phyloP scores from a whole-genome alignment of 257 asterid species.

The Salvia splendens region DNA sequence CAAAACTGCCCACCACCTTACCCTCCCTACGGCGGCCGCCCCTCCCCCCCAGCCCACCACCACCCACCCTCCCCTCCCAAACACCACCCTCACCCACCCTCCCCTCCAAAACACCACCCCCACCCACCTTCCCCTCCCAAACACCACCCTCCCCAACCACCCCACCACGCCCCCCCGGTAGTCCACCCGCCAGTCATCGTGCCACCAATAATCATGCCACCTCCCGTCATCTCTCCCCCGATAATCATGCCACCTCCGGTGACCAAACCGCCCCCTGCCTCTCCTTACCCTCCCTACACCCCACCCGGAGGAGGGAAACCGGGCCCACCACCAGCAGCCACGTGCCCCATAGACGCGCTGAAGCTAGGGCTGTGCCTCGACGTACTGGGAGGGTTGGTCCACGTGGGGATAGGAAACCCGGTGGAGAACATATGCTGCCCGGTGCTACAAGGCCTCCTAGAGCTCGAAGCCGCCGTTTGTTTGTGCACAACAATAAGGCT shows the following conservation, averaged over 20 bases:
- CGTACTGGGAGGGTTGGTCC: slow-evolving; percentile 84
- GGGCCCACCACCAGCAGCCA: slow-evolving; percentile 43
- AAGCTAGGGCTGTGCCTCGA: slow-evolving; percentile 89
- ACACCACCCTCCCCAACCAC: slow-evolving; percentile 28
- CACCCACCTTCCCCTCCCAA: slow-evolving; percentile 33
- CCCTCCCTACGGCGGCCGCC: slow-evolving; percentile 60
- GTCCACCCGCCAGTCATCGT: slow-evolving; percentile 44
- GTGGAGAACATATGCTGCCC: slow-evolving; percentile 81
- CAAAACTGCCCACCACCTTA: slow-evolving; percentile 44
- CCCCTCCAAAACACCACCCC: slow-evolving; percentile 39
- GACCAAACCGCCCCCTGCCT: slow-evolving; percentile 44
- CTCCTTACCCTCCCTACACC: slow-evolving; percentile 57
- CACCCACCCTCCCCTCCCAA: slow-evolving; percentile 38
- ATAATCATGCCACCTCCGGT: slow-evolving; percentile 46
- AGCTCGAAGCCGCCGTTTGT: slow-evolving; percentile 86
- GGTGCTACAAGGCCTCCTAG: slow-evolving; percentile 79
- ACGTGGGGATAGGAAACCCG: slow-evolving; percentile 80
- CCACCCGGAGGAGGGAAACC: slow-evolving; percentile 58
- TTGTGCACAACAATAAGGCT: slow-evolving; percentile 81
- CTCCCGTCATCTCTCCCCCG: slow-evolving; percentile 42
- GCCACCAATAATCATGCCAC: slow-evolving; percentile 50
- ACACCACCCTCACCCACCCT: slow-evolving; percentile 18
- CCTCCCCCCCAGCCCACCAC: slow-evolving; percentile 36
- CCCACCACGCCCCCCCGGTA: slow-evolving; percentile 46
- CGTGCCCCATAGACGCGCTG: slow-evolving; percentile 76